These are phyloP conservation scores for Cordyceps cateniannulata DNA, from an alignment of 2,329 filamentous ascomycete species.

Conservation along the genomic window DNA sequence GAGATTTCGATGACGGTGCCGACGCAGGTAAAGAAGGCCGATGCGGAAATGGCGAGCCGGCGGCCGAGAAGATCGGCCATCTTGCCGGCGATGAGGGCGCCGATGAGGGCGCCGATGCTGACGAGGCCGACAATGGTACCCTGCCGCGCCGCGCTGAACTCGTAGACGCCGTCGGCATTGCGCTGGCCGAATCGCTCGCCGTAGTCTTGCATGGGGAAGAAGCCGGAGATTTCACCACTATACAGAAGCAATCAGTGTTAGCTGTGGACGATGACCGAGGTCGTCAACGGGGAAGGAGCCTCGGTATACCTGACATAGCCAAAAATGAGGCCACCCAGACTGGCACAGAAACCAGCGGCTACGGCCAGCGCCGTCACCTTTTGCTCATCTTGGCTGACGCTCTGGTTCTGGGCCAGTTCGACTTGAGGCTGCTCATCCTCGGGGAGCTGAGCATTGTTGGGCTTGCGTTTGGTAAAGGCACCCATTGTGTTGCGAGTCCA, in stretches of 20 bases:
- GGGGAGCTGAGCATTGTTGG: neutral
- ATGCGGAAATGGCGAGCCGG: constrained; percentile 53
- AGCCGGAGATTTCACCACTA: constrained; percentile 55
- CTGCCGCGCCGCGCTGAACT: constrained; percentile 52
- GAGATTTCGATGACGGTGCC: constrained; percentile 60
- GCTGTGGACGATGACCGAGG: neutral
- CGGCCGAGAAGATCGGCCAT: constrained; percentile 57
- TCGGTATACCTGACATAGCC: constrained; percentile 45
- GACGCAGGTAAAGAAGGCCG: constrained; percentile 56
- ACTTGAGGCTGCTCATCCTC: constrained; percentile 9
- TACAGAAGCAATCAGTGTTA: neutral
- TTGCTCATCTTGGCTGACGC: constrained; percentile 17
- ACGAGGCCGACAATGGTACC: constrained; percentile 60
- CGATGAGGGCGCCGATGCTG: constrained; percentile 52
- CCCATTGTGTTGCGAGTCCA: neutral
- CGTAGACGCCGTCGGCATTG: constrained; percentile 30
- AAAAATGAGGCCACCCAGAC: constrained; percentile 52
- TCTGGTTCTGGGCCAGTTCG: constrained; percentile 18
- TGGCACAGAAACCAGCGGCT: constrained; percentile 44
- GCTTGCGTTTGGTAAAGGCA: constrained; percentile 9
- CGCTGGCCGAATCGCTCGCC: constrained; percentile 44
- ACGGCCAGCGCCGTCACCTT: constrained; percentile 35
- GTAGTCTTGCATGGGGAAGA: constrained; percentile 55
- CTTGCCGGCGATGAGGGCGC: constrained; percentile 51
- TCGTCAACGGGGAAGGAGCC: neutral